Evolutionary conservation across 768 basidiomycete species (phyloP), one percentile per base, ranked within the genome.

Genomic region (Kwoniella dejecticola): DNA sequence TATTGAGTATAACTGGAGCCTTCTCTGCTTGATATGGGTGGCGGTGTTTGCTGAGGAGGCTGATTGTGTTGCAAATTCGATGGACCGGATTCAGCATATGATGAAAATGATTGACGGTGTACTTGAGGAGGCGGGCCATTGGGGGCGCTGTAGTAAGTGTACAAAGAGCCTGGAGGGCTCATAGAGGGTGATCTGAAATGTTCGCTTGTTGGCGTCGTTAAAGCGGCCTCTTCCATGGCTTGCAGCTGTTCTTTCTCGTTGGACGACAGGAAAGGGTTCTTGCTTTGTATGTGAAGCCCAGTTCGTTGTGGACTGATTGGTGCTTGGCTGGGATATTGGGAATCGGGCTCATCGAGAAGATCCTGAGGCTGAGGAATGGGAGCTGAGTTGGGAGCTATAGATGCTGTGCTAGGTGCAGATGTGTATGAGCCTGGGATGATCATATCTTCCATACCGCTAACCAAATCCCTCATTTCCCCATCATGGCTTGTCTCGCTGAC

Each of bases 241-340:
- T 61, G 52, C 11, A 60, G 23, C 44, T 63, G 52, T 44, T 63
- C 64, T 27, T 62, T 50, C 29, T 76, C 74, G 2, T 23, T 24
- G n/a, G 66, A 46, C 1, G 71, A 73, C 26, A 76, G 44, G 64
- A 76, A 76, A 0, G 74, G 74, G 30, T 76, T 76, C n/a, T 73
- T 71, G 52, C 71, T 73, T 48, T 71, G 65, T 17, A 76, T 36
- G 7, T 50, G 52, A 3, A 60, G 56, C 3, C 68, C 70, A 6
- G 68, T 71, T 50, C 62, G 66, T 12, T 53, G 52, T 4, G 70
- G 70, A 4, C 58, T 29, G n/a, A 69, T 21, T 1, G 66, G 62
- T 33, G 49, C 30, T 41, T 60, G 58, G 21, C 41, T 11, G 10
- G 27, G 19, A 4, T 59, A 42, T 11, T 19, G 12, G 17, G 19